Evolutionary conservation across 1,284 basidiomycete genomes (phyloP).

Genomic region (Fereydounia khargensis): DNA sequence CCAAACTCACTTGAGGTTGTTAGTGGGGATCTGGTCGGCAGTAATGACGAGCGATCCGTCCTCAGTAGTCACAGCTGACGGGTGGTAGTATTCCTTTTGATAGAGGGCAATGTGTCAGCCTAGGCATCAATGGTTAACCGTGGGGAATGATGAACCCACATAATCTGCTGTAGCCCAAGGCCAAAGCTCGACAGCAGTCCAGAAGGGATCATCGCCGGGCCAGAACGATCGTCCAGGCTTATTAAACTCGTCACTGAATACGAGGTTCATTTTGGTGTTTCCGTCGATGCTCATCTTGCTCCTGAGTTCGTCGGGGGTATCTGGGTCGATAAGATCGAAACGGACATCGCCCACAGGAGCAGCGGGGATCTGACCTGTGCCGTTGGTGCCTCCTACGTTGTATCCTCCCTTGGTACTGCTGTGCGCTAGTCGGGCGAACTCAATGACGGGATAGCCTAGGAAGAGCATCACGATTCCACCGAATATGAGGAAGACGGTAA

Average conservation of each 20-base stretch:
- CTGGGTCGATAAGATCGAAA: conserved; percentile 53
- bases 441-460: conserved; percentile 73
- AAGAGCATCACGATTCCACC: conserved; percentile 66
- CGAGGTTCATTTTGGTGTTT: conserved; percentile 43
- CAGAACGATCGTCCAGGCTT: conserved; percentile 62
- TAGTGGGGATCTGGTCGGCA: conserved; percentile 53
- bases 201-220: conserved; percentile 65
- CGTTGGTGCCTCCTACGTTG: conserved; percentile 47
- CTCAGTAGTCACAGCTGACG: conserved; percentile 73
- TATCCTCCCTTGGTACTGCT: conserved; percentile 32
- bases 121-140: conserved; percentile 3
- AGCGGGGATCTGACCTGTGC: conserved; percentile 39
- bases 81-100: conserved; percentile 71
- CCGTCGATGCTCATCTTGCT: conserved; percentile 61
- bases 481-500: conserved; percentile 42
- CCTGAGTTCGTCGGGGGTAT: conserved; percentile 51
- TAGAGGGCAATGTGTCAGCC: too few species aligned
- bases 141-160: too few species aligned
- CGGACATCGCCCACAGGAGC: conserved; percentile 35
- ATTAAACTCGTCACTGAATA: conserved; percentile 58
- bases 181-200: conserved; percentile 70
- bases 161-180: conserved; percentile 65
- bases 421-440: conserved; percentile 13
- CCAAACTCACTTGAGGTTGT: conserved; percentile 73
- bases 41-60: conserved; percentile 79